phyloP scores from a whole-genome alignment of 495 filamentous ascomycete genomes.

The Chaetomium tenue region DNA sequence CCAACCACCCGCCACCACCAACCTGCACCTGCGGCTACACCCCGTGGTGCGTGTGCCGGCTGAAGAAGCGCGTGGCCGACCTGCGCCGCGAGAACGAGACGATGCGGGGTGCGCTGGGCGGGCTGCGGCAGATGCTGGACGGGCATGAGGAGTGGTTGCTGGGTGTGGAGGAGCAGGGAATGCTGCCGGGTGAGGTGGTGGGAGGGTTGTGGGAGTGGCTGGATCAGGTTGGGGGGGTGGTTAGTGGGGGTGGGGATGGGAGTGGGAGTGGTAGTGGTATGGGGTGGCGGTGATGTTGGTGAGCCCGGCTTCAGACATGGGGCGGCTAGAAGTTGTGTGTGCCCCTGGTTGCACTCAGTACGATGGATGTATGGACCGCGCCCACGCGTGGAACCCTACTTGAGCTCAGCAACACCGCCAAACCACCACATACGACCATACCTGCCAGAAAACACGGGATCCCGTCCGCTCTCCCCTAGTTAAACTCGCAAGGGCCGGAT shows the following conservation, averaged over 20 bases:
- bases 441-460: slow-evolving; percentile 32
- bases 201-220: neutral
- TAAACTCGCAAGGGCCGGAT: slow-evolving; percentile 30
- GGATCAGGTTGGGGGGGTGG: neutral
- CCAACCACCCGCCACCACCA: neutral
- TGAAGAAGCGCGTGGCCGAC: neutral
- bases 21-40: neutral
- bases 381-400: too few species aligned
- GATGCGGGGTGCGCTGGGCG: neutral
- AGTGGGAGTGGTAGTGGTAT: too few species aligned
- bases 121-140: neutral
- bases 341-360: too few species aligned
- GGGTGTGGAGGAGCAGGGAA: neutral
- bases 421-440: too few species aligned
- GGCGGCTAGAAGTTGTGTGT: too few species aligned
- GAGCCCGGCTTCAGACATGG: too few species aligned
- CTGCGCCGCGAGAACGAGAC: neutral
- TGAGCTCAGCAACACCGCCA: too few species aligned
- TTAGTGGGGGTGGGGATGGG: too few species aligned
- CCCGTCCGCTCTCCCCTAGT: slow-evolving; percentile 53
- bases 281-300: too few species aligned
- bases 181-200: neutral
- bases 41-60: neutral
- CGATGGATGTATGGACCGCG: too few species aligned
- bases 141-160: neutral